phyloP scores from a whole-genome alignment of 352 stramenopile species.

The Saprolegnia diclina region DNA sequence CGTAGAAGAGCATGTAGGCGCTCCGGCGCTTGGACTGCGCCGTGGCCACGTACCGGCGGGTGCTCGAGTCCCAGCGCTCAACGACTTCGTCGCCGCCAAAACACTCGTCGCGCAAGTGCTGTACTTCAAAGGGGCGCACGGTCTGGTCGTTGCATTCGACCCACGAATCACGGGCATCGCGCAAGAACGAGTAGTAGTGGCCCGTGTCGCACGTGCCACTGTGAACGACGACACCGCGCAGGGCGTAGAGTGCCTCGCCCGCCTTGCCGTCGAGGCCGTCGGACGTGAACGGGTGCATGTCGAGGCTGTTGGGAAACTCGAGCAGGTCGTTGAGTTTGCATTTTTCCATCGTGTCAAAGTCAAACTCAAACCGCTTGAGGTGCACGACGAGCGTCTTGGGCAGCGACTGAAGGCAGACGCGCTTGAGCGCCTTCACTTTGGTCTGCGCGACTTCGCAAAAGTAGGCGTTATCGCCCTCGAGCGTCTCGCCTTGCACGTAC shows the following conservation, averaged over 20 bases:
- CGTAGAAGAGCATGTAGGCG: conserved; percentile 79
- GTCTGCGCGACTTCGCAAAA: conserved; percentile 59
- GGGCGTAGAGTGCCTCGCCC: conserved; percentile 62
- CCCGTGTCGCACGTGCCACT: conserved; percentile 87
- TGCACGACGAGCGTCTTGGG: conserved; percentile 76
- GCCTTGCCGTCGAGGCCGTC: conserved; percentile 28
- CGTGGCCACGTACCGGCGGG: conserved; percentile 30
- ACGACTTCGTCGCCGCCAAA: conserved; percentile 85
- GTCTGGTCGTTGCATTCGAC: conserved; percentile 91
- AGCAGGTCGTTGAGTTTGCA: conserved; percentile 83
- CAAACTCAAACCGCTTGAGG: conserved; percentile 86
- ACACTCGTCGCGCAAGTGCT: conserved; percentile 74
- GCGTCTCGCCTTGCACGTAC: conserved; percentile 66
- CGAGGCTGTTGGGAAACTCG: conserved; percentile 77
- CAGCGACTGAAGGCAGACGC: conserved; percentile 73
- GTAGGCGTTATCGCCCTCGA: conserved; percentile 76
- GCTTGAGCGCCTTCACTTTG: conserved; percentile 77
- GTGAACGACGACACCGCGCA: conserved; percentile 90
- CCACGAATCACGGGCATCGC: conserved; percentile 65
- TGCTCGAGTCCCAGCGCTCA: conserved; percentile 44
- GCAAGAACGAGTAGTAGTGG: conserved; percentile 94
- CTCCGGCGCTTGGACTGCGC: conserved; percentile 61
- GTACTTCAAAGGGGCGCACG: conserved; percentile 73
- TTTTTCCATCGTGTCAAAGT: conserved; percentile 86
- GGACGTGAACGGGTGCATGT: conserved; percentile 89